These are phyloP conservation scores for Kitagawia praeruptora DNA, from an alignment of 129 eudicot genomes.

Conservation along the genomic window DNA sequence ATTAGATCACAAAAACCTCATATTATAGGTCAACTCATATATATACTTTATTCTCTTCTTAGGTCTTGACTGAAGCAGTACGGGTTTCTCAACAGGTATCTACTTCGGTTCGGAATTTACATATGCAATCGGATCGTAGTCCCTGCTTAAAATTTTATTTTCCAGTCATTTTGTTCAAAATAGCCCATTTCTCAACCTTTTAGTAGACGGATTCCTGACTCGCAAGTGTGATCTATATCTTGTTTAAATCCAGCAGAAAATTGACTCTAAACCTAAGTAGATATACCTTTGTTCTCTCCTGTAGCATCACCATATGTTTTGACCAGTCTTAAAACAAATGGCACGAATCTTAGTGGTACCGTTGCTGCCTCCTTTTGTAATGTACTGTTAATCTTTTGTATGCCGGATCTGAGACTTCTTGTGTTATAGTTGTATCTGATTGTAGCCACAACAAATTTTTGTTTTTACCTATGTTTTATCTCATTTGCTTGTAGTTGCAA, in stretches of 20 bases:
- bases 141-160: not conserved
- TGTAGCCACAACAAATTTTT: not conserved
- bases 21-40: slow-evolving; percentile 8
- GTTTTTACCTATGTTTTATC: not conserved
- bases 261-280: not conserved
- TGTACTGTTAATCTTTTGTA: not conserved
- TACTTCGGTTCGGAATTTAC: not conserved
- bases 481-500: not conserved
- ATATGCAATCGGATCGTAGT: not conserved
- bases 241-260: not conserved
- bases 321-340: not conserved
- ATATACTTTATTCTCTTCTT: slow-evolving; percentile 26
- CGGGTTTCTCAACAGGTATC: slow-evolving; percentile 85
- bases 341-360: not conserved
- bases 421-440: not conserved
- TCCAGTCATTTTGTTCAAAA: not conserved
- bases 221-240: not conserved
- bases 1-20: not conserved
- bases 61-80: slow-evolving; percentile 94
- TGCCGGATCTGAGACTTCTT: not conserved
- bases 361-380: not conserved
- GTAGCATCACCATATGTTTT: not conserved
- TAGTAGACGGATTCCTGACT: too few species aligned
- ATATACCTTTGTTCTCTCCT: not conserved
- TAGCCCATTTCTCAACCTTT: too few species aligned